phyloP scores from a whole-genome alignment of 441 rosid species.

The Eruca vesicaria region DNA sequence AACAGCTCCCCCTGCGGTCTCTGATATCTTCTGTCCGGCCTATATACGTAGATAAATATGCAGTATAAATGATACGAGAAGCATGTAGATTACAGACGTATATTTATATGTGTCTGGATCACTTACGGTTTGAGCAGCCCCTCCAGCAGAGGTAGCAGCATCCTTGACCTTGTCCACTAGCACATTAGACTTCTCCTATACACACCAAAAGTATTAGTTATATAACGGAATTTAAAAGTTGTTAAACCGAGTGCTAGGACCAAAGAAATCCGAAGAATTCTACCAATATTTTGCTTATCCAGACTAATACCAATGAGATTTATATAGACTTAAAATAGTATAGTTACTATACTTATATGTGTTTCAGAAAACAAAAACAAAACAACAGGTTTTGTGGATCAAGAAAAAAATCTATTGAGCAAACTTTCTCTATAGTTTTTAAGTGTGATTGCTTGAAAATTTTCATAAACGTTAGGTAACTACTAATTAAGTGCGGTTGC shows the following conservation, averaged over 20 bases:
- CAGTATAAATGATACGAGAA: not conserved
- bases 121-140: not conserved
- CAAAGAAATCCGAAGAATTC: too few species aligned
- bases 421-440: too few species aligned
- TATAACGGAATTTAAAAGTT: not conserved
- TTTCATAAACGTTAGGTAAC: too few species aligned
- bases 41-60: not conserved
- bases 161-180: slow-evolving; percentile 15
- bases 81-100: not conserved
- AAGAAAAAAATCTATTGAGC: too few species aligned
- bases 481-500: not conserved
- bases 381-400: too few species aligned
- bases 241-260: too few species aligned
- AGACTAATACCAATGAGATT: too few species aligned
- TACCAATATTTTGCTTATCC: too few species aligned
- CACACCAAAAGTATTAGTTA: not conserved
- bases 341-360: too few species aligned
- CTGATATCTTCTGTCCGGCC: slow-evolving; percentile 23
- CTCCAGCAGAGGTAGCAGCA: slow-evolving; percentile 19
- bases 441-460: too few species aligned
- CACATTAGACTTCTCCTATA: slow-evolving; percentile 33
- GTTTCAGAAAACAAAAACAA: too few species aligned
- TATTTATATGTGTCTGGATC: not conserved
- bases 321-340: too few species aligned
- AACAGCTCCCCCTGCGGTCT: slow-evolving; percentile 26